Evolutionary conservation across 352 stramenopile genomes (phyloP), one percentile per base, ranked within the genome.

Genomic region (Globisporangium paddicum): DNA sequence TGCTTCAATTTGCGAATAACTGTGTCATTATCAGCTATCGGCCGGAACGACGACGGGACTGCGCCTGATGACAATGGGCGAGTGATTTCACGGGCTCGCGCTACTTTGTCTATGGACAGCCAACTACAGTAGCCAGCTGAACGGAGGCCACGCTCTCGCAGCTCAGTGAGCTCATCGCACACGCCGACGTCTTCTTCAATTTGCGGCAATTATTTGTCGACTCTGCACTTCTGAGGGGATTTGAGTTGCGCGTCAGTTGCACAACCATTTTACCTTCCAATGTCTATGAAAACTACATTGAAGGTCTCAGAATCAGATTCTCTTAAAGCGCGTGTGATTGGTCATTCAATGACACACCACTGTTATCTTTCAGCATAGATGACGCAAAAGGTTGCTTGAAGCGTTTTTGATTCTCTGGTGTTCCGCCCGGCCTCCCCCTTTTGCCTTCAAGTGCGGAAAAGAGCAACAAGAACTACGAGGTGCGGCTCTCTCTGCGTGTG

Each of bases 371-470:
- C 38, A 44, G 4, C 5, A 44, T 19, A 44, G 5, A 44, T 44
- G 19, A 44, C 38, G 28, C 7, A 5, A 8, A 4, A 21, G 38
- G 18, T 44, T 44, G 38, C 38, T 21, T 18, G 4, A 44, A n/a
- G n/a, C n/a, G n/a, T n/a, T n/a, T 44, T 19, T 19, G 38, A 38
- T 52, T 52, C 46, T 52, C 46, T 52, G 46, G 26, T 52, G 46
- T 44, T 44, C 18, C 38, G 38, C 46, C n/a, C n/a, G n/a, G n/a
- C n/a, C n/a, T 52, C 46, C 46, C 46, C 46, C 46, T 52, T 52
- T 48, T 52, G 23, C 46, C 46, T 52, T 52, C 46, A 52, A 38
- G 46, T 52, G 46, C 25, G 46, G 26, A 52, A 52, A 52, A 52
- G 46, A 16, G 19, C 37, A 38, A 4, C n/a, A 25, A 38, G 19